phyloP scores from a whole-genome alignment of 805 yeast species.

The Hemisphaericaspora nanyangensis region DNA sequence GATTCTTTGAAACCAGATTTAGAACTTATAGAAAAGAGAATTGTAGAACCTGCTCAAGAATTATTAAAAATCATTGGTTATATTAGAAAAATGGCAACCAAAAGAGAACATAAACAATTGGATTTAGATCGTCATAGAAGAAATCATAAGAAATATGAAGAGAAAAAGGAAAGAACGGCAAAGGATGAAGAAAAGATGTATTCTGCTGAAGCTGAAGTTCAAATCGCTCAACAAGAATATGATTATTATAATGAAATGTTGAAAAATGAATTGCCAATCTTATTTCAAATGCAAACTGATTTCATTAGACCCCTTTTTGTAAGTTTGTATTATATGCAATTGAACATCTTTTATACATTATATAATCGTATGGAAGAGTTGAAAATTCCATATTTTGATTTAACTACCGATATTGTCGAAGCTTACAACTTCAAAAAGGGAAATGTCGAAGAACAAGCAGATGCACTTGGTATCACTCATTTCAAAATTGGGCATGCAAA shows the following conservation, averaged over 20 bases:
- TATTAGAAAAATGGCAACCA: conserved; percentile 90
- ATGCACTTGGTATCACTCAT: conserved; percentile 83
- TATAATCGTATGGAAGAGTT: conserved; percentile 90
- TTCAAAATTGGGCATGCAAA: conserved; percentile 89
- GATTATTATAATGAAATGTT: conserved; percentile 95
- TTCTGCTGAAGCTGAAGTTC: conserved; percentile 83
- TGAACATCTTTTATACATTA: conserved; percentile 91
- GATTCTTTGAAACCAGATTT: conserved; percentile 86
- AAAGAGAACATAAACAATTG: conserved; percentile 91
- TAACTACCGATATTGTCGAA: conserved; percentile 77
- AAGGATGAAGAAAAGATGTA: conserved; percentile 92
- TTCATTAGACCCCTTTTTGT: conserved; percentile 92
- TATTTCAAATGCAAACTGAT: conserved; percentile 85
- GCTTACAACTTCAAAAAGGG: conserved; percentile 82
- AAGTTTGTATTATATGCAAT: conserved; percentile 94
- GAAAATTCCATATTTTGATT: conserved; percentile 94
- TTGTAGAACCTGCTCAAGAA: conserved; percentile 90
- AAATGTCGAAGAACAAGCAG: conserved; percentile 83
- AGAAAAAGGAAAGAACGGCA: conserved; percentile 75
- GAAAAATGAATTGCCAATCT: conserved; percentile 81
- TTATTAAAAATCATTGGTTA: conserved; percentile 73
- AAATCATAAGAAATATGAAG: conserved; percentile 66
- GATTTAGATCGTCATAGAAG: conserved; percentile 86
- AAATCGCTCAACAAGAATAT: conserved; percentile 90
- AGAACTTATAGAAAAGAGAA: conserved; percentile 84